Base-by-base conservation (phyloP, 108 stramenopile genomes). In the Bacterosira constricta region DNA sequence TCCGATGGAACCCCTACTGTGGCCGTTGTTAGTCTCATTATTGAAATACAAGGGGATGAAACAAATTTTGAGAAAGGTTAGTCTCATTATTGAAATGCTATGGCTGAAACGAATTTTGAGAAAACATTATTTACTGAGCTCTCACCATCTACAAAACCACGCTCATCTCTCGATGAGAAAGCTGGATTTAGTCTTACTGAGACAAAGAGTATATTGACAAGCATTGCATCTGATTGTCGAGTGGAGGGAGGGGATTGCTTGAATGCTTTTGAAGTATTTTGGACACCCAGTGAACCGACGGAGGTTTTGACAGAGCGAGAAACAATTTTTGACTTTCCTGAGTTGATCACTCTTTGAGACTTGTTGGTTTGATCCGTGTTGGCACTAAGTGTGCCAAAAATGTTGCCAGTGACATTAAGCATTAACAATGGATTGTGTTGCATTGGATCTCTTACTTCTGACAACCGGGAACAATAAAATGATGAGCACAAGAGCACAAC, bases 261-360 rank as follows among this genome's bases (percentile, higher is more conserved):
- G 59, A 95, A 95, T 73, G 94, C 90, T 0, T 86, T 88, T 1
- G 94, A 95, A 67, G 84, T 90, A 8, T 90, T 95, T 66, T 94
- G 93, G 93, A 86, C 80, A 10, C 93, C 93, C 1, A 75, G 89
- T 31, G 90, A 94, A 31, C 67, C 66, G 9, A 63, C 65, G 15
- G 91, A 91, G 59, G 86, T 88, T 1, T 50, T 91, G 69, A 83
- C 80, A 4, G 88, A 83, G 47, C 63, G 63, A 23, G 94, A 95
- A 66, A 58, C 88, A 10, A 76, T 90, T 34, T 10, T 86, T 17
- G 93, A 92, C 66, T 95, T 95, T 69, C 93, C 93, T 3, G 91
- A 92, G 62, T 70, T 92, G 70, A 92, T 95, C 54, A 85, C 86
- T 45, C 41, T 91, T 55, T 93, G 80, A 76, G 36, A n/a, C n/a